phyloP scores from a whole-genome alignment of 106 monocot species.

The Ottelia alismoides region DNA sequence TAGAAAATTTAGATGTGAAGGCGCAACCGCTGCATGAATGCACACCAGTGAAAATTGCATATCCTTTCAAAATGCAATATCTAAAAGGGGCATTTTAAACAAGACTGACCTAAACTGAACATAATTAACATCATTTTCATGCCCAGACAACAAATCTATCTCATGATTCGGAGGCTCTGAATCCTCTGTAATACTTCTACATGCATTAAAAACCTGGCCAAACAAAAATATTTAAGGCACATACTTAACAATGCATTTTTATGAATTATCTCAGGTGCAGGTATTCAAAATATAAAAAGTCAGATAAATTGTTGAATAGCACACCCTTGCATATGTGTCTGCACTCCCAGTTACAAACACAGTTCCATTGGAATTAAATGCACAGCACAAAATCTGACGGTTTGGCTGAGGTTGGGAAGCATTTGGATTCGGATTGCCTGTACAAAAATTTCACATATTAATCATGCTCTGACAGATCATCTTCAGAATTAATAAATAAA shows the following conservation, averaged over 20 bases:
- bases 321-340: slow-evolving; percentile 91
- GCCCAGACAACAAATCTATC: slow-evolving; percentile 93
- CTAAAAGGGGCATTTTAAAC: too few species aligned
- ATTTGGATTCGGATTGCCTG: slow-evolving; percentile 57
- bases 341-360: slow-evolving; percentile 99
- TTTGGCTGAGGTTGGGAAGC: slow-evolving; percentile 29
- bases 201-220: slow-evolving; percentile 98
- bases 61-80: too few species aligned
- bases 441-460: too few species aligned
- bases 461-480: too few species aligned
- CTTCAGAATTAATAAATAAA: too few species aligned
- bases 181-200: slow-evolving; percentile 52
- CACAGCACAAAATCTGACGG: slow-evolving; percentile 91
- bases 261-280: too few species aligned
- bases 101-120: slow-evolving; percentile 88
- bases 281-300: too few species aligned
- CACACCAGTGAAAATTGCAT: too few species aligned
- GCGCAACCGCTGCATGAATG: slow-evolving; percentile 91
- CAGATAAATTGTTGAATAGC: too few species aligned
- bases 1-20: slow-evolving; percentile 44
- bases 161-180: slow-evolving; percentile 77
- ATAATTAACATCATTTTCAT: slow-evolving; percentile 99
- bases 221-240: too few species aligned
- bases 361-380: slow-evolving; percentile 94
- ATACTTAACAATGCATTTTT: too few species aligned